These are phyloP conservation scores for Quercus mongolica DNA, from an alignment of 306 rosid genomes.

Conservation along the genomic window DNA sequence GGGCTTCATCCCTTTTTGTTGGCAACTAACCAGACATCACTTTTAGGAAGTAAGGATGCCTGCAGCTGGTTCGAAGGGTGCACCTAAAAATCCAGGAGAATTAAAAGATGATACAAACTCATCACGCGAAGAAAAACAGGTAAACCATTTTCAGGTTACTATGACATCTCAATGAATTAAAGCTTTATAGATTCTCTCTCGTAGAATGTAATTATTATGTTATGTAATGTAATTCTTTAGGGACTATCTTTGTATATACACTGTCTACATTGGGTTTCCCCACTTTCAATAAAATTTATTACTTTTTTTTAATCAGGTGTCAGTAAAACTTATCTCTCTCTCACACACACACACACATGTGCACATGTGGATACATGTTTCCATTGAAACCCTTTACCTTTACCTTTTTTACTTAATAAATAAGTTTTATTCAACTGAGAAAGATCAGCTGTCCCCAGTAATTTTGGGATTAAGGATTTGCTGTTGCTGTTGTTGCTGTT, in stretches of 20 bases:
- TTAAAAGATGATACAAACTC: constrained; percentile 80
- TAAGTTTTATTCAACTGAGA: background rate
- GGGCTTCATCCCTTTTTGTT: background rate
- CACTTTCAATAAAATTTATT: too few species aligned
- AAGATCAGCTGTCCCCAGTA: background rate
- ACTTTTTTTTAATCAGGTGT: too few species aligned
- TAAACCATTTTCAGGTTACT: constrained; percentile 3
- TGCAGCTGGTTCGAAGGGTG: constrained; percentile 81
- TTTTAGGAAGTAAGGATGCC: constrained; percentile 94
- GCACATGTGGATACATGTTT: background rate
- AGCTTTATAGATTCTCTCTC: background rate
- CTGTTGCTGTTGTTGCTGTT: too few species aligned
- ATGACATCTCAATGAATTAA: background rate
- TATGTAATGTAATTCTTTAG: too few species aligned
- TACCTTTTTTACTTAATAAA: background rate
- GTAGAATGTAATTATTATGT: too few species aligned
- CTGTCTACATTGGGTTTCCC: too few species aligned
- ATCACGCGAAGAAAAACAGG: constrained; percentile 83
- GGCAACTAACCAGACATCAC: background rate
- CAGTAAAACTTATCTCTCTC: too few species aligned
- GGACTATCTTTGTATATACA: too few species aligned
- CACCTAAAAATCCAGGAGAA: constrained; percentile 72
- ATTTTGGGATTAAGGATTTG: too few species aligned
- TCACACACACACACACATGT: too few species aligned
- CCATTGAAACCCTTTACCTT: background rate